A percentile compares a stretch with the other conserved stretches of the same genome.
Evolutionary conservation across 768 basidiomycete species (phyloP).

Genomic region (Termitomyces sp.): DNA sequence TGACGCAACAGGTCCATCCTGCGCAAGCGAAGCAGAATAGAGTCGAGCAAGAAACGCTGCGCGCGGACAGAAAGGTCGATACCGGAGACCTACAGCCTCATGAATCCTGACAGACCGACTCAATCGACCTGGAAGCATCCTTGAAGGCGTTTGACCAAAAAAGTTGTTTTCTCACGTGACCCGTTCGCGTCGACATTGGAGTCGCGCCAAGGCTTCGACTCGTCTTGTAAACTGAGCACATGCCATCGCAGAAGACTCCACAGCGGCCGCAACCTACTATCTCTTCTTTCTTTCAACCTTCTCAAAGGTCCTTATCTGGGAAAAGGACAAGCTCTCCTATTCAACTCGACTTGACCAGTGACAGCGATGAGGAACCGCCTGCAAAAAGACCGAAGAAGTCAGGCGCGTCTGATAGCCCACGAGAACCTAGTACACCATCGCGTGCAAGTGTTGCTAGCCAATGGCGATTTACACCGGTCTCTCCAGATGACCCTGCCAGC

Average conservation of each 20-base stretch:
- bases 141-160: conserved; percentile 2
- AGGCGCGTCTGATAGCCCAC: background rate
- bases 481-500: conserved; percentile 18
- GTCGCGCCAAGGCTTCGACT: background rate
- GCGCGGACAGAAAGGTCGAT: conserved; percentile 1
- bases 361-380: conserved; percentile 27
- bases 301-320: conserved; percentile 5
- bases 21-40: conserved; percentile 21
- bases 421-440: background rate
- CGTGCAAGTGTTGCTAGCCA: conserved; percentile 19
- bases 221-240: background rate
- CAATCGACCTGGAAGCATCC: conserved; percentile 17
- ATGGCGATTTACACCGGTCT: conserved; percentile 41
- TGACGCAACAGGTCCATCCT: conserved; percentile 43
- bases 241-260: conserved; percentile 11
- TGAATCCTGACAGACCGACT: conserved; percentile 13
- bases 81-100: conserved; percentile 7
- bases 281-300: conserved; percentile 33
- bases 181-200: background rate
- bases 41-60: conserved; percentile 11
- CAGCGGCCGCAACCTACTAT: conserved; percentile 28
- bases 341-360: conserved; percentile 47
- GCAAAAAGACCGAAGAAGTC: conserved; percentile 24
- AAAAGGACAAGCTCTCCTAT: conserved; percentile 13
- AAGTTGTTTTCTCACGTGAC: conserved; percentile 20